phyloP scores from a whole-genome alignment of 192 early-diverging fungal species.

The Backusella sp. region DNA sequence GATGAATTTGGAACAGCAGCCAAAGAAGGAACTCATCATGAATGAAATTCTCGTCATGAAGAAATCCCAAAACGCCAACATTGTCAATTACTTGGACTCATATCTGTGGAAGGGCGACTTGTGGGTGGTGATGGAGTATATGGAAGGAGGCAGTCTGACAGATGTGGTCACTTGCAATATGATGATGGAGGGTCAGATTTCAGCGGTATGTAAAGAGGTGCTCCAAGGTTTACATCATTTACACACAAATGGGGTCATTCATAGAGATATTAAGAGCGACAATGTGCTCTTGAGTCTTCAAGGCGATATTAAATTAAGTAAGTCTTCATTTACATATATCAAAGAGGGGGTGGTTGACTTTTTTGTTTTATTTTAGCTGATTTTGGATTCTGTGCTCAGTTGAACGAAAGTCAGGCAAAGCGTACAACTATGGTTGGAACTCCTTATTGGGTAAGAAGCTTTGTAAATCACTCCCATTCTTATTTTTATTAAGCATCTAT shows the following conservation, averaged over 20 bases:
- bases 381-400: constrained; percentile 85
- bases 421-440: constrained; percentile 86
- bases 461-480: neutral
- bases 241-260: constrained; percentile 75
- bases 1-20: constrained; percentile 94
- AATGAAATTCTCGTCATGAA: constrained; percentile 92
- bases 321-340: constrained; percentile 13
- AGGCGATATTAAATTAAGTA: constrained; percentile 76
- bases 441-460: constrained; percentile 71
- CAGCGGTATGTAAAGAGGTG: constrained; percentile 78
- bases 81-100: constrained; percentile 87
- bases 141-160: constrained; percentile 86
- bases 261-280: constrained; percentile 88
- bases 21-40: constrained; percentile 95
- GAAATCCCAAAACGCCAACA: constrained; percentile 74
- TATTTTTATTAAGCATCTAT: neutral
- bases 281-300: constrained; percentile 72
- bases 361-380: constrained; percentile 54
- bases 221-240: constrained; percentile 73
- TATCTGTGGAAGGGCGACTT: constrained; percentile 82
- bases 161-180: constrained; percentile 79
- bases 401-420: constrained; percentile 70
- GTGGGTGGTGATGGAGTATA: constrained; percentile 93
- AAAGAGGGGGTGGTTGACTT: neutral
- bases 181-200: constrained; percentile 85